Percentiles rank a stretch among this genome's conserved stretches.
phyloP scores from a whole-genome alignment of 345 rosid species.

The Hevea brasiliensis region DNA sequence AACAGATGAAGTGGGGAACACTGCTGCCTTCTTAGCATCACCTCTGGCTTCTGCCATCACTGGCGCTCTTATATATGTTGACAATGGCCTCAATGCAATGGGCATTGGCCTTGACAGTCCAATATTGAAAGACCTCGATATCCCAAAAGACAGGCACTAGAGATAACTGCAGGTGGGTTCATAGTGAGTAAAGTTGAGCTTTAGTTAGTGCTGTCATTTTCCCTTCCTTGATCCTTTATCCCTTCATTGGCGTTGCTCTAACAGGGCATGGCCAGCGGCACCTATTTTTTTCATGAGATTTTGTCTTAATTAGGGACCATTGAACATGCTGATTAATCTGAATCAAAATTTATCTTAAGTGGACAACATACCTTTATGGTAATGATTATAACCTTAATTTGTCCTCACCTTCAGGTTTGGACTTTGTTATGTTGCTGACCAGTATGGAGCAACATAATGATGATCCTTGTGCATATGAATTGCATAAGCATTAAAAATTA shows the following conservation, averaged over 20 bases:
- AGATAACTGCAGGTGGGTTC: conserved; percentile 5
- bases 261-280: not conserved
- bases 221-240: not conserved
- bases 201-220: not conserved
- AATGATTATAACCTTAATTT: too few relatives aligned
- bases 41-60: conserved; percentile 94
- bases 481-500: too few relatives aligned
- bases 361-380: too few relatives aligned
- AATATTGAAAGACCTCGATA: conserved; percentile 64
- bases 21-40: conserved; percentile 94
- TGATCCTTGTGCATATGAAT: too few relatives aligned
- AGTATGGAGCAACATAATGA: too few relatives aligned
- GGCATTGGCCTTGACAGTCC: conserved; percentile 93
- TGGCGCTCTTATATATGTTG: conserved; percentile 80
- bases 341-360: too few relatives aligned
- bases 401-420: too few relatives aligned
- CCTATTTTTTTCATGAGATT: too few relatives aligned
- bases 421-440: too few relatives aligned
- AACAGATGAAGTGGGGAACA: conserved; percentile 91
- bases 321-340: too few relatives aligned
- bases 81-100: conserved; percentile 96
- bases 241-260: not conserved
- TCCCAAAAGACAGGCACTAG: conserved; percentile 53
- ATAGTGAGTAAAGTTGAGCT: not conserved
- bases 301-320: too few relatives aligned